These are phyloP conservation scores for Naganishia randhawae DNA, from an alignment of 768 basidiomycete species.

Conservation along the genomic window DNA sequence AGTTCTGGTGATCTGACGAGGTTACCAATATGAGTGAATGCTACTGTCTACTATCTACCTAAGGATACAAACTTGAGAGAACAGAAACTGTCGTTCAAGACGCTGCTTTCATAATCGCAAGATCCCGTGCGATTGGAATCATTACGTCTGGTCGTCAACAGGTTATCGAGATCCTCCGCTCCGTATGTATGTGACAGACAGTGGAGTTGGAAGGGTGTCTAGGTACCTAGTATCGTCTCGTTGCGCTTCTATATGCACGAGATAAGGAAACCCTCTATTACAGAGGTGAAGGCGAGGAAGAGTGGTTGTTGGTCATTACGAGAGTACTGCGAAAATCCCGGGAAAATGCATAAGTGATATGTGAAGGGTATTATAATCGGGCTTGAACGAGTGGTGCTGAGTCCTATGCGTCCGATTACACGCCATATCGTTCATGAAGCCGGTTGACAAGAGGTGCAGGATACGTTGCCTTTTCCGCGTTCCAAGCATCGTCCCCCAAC, in stretches of 20 bases:
- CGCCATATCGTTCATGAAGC: constrained; percentile 77
- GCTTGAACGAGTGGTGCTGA: neutral
- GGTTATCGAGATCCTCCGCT: neutral
- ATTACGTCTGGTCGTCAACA: neutral
- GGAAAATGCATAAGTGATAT: neutral
- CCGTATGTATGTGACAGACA: neutral
- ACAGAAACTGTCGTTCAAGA: constrained; percentile 11
- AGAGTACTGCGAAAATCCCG: neutral
- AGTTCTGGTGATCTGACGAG: no score
- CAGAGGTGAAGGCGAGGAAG: neutral
- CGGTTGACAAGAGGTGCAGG: constrained; percentile 86
- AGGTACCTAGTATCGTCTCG: neutral
- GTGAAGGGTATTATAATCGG: constrained; percentile 1
- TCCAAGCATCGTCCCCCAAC: constrained; percentile 73
- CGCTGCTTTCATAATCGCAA: constrained; percentile 4
- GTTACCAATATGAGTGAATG: neutral
- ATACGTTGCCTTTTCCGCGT: constrained; percentile 72
- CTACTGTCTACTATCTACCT: constrained; percentile 14
- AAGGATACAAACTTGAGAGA: constrained; percentile 15
- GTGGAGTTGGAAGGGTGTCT: neutral
- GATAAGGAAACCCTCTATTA: constrained; percentile 12
- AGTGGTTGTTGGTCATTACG: constrained; percentile 8
- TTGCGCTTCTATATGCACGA: constrained; percentile 14
- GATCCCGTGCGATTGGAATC: neutral
- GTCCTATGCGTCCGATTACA: constrained; percentile 53